Conservation (phyloP, 495 filamentous ascomycete genomes). For the Neurospora tetrasperma region DNA sequence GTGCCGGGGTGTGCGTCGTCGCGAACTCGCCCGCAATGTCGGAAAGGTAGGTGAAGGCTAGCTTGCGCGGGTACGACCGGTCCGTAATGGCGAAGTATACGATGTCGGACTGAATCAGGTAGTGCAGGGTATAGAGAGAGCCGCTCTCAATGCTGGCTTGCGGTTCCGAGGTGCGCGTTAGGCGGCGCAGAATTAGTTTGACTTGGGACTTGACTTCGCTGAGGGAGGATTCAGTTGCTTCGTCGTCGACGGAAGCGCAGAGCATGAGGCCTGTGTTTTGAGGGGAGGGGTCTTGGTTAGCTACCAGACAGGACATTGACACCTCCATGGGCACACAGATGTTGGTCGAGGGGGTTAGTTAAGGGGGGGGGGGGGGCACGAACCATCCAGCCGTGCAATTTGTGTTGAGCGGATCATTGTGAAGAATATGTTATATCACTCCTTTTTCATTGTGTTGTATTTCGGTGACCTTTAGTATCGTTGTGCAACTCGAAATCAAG, state of each 20-base stretch:
- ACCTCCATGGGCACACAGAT: background rate
- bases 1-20: constrained; percentile 68
- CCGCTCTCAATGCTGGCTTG: constrained; percentile 85
- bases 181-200: constrained; percentile 76
- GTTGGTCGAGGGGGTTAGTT: background rate
- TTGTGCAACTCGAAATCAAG: background rate
- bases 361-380: constrained; percentile 11
- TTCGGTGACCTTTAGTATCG: background rate
- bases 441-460: background rate
- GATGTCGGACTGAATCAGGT: constrained; percentile 70
- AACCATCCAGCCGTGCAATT: constrained; percentile 89
- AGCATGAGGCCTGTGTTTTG: constrained; percentile 67
- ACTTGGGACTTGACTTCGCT: constrained; percentile 81
- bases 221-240: constrained; percentile 58
- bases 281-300: constrained; percentile 5
- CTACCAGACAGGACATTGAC: background rate
- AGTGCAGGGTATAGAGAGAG: constrained; percentile 71
- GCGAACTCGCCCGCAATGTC: constrained; percentile 88
- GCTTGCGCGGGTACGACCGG: constrained; percentile 88
- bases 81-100: constrained; percentile 92
- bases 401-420: constrained; percentile 92
- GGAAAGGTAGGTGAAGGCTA: constrained; percentile 95
- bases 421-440: constrained; percentile 3
- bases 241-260: constrained; percentile 89
- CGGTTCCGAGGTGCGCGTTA: constrained; percentile 78